These are phyloP conservation scores for Stachybotrys chlorohalonatus DNA, from an alignment of 2,329 filamentous ascomycete species.

Conservation along the genomic window DNA sequence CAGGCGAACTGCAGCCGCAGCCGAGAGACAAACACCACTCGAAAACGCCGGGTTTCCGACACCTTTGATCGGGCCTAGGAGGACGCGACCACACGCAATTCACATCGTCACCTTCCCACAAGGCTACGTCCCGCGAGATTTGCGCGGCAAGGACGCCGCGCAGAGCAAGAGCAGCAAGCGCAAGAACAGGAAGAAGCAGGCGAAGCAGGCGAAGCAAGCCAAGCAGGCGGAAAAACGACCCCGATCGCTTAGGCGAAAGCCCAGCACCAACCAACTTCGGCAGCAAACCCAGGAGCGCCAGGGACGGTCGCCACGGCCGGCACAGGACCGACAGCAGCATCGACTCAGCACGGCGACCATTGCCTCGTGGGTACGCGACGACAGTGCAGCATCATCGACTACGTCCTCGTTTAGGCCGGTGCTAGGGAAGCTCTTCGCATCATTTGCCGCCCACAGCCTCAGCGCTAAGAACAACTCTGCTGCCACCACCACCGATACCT, in stretches of 20 bases:
- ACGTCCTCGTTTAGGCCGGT: constrained; percentile 4
- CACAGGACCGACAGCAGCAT: background rate
- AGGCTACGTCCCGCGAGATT: constrained; percentile 35
- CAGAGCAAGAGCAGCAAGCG: constrained; percentile 7
- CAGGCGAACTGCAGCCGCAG: constrained; percentile 7
- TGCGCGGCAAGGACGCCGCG: constrained; percentile 16
- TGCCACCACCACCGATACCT: background rate
- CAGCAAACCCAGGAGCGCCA: constrained; percentile 15
- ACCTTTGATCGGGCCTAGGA: constrained; percentile 29
- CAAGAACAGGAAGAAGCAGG: background rate
- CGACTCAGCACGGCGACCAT: background rate
- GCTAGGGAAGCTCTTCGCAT: constrained; percentile 5
- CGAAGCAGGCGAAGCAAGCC: constrained; percentile 1
- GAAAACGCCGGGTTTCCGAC: constrained; percentile 16
- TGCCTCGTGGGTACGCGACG: background rate
- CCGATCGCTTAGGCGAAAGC: background rate
- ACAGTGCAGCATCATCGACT: background rate
- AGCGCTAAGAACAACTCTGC: background rate
- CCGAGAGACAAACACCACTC: background rate
- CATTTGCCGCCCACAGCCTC: constrained; percentile 2
- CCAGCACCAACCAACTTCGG: constrained; percentile 21
- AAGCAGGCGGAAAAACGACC: background rate
- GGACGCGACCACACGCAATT: constrained; percentile 30
- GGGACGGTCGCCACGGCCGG: background rate
- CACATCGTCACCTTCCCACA: constrained; percentile 32